Conservation (phyloP, 805 yeast species). For the Candida ortonii region DNA sequence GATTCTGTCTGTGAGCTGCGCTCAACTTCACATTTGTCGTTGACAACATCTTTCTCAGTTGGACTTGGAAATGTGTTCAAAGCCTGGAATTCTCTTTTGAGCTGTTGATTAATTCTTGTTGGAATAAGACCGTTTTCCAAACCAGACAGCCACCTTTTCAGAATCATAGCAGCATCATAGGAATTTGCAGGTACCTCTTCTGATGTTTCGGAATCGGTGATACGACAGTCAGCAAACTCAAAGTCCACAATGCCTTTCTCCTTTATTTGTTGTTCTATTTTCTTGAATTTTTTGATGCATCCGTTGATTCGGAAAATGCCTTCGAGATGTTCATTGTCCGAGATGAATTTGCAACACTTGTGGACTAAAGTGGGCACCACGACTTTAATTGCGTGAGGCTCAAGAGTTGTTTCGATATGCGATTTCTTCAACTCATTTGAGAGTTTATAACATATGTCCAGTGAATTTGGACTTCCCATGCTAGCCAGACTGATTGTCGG, state of each 20-base stretch:
- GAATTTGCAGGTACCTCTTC: conserved; percentile 22
- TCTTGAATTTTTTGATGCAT: conserved; percentile 32
- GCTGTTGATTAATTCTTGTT: conserved; percentile 18
- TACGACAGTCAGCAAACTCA: conserved; percentile 16
- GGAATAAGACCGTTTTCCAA: conserved; percentile 32
- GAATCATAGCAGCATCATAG: conserved; percentile 37
- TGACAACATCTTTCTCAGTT: conserved; percentile 6
- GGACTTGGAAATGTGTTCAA: no score
- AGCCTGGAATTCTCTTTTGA: conserved; percentile 19
- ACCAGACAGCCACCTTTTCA: conserved; percentile 36
- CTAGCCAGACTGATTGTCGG: conserved; percentile 9
- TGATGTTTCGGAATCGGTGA: conserved; percentile 14
- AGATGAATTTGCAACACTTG: conserved; percentile 32
- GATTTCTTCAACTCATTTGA: conserved; percentile 25
- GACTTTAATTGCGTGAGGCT: conserved; percentile 11
- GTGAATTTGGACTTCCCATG: conserved; percentile 8
- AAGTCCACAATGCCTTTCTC: conserved; percentile 21
- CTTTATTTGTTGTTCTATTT: conserved; percentile 27
- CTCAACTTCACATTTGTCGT: conserved; percentile 1
- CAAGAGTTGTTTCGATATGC: conserved; percentile 4
- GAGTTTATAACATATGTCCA: conserved; percentile 15
- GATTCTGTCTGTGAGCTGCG: conserved; percentile 11
- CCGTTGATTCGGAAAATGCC: conserved; percentile 39
- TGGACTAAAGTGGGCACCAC: conserved; percentile 31
- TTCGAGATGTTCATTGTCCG: conserved; percentile 25